phyloP scores from a whole-genome alignment of 2,329 filamentous ascomycete species.

The Colletotrichum horii region DNA sequence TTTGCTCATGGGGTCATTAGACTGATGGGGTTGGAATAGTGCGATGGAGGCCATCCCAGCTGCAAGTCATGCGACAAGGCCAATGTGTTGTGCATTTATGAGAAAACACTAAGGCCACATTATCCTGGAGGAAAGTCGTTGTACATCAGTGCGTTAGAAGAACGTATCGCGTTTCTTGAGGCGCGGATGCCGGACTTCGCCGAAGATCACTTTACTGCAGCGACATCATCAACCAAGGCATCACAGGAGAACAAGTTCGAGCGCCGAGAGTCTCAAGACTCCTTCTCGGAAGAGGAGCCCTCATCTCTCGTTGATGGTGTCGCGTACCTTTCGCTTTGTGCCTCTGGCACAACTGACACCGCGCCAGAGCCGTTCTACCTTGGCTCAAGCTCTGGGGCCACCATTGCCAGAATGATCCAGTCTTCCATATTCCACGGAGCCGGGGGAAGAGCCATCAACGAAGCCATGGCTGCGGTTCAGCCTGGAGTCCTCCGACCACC shows the following conservation, averaged over 20 bases:
- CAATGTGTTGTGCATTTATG: constrained; percentile 26
- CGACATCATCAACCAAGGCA: not conserved
- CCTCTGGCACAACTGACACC: constrained; percentile 27
- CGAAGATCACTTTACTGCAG: constrained; percentile 27
- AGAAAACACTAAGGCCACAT: constrained; percentile 27
- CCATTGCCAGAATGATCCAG: constrained; percentile 31
- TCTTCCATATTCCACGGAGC: constrained; percentile 27
- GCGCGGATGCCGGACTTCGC: constrained; percentile 28
- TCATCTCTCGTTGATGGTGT: constrained; percentile 28
- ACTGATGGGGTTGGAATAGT: constrained; percentile 5
- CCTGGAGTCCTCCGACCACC: not conserved
- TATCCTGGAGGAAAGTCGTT: constrained; percentile 31
- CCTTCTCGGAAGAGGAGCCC: constrained; percentile 23
- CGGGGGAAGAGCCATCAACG: not conserved
- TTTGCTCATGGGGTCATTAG: not conserved
- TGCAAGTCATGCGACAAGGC: constrained; percentile 29
- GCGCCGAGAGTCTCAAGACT: not conserved
- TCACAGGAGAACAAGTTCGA: not conserved
- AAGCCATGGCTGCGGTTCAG: not conserved
- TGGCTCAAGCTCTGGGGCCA: constrained; percentile 30
- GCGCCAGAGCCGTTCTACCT: constrained; percentile 30
- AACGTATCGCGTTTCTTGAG: constrained; percentile 33
- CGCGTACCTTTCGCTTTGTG: constrained; percentile 28
- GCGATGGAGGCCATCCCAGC: constrained; percentile 28
- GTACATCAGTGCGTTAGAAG: constrained; percentile 32